Percentiles rank a stretch among this genome's conserved stretches.
These are phyloP conservation scores for Theobroma cacao DNA, from an alignment of 345 rosid genomes.

Conservation along the genomic window DNA sequence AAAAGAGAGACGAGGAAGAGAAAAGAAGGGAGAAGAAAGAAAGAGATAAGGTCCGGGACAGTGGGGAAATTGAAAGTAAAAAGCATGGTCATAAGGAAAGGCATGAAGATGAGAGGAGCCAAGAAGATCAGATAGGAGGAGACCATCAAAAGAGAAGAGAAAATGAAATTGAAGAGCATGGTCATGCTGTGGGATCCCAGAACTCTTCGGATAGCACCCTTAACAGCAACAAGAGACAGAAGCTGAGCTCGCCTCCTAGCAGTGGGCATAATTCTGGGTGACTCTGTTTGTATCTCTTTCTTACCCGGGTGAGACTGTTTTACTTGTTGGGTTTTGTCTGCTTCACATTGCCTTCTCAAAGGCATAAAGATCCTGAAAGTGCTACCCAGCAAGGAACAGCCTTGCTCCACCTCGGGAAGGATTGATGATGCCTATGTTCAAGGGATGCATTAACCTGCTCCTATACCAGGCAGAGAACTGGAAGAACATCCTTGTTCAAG, in stretches of 20 bases:
- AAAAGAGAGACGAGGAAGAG: constrained; percentile 26
- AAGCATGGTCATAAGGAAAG: constrained; percentile 37
- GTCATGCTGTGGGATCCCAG: constrained; percentile 36
- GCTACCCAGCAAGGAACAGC: constrained; percentile 35
- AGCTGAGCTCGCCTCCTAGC: constrained; percentile 31
- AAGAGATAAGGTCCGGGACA: constrained; percentile 25
- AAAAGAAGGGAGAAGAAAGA: constrained; percentile 32
- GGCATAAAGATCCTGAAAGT: constrained; percentile 50
- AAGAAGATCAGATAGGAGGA: constrained; percentile 29
- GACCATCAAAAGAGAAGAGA: constrained; percentile 27
- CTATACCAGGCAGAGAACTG: background rate
- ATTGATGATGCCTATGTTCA: background rate
- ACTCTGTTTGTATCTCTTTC: constrained; percentile 52
- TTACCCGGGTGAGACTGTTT: constrained; percentile 49
- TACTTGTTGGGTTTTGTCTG: constrained; percentile 53
- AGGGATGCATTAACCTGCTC: background rate
- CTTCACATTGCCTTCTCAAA: constrained; percentile 61
- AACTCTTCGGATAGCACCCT: constrained; percentile 28
- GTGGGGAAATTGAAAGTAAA: constrained; percentile 31
- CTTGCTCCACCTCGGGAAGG: constrained; percentile 25
- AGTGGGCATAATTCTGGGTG: constrained; percentile 59
- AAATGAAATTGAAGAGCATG: constrained; percentile 51
- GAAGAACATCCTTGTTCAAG: constrained; percentile 11
- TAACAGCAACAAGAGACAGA: constrained; percentile 39
- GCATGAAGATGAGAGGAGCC: constrained; percentile 28